Percentiles rank a stretch among this genome's conserved stretches.
These are phyloP conservation scores for Cudoniella acicularis DNA, from an alignment of 495 filamentous ascomycete genomes.

Conservation along the genomic window DNA sequence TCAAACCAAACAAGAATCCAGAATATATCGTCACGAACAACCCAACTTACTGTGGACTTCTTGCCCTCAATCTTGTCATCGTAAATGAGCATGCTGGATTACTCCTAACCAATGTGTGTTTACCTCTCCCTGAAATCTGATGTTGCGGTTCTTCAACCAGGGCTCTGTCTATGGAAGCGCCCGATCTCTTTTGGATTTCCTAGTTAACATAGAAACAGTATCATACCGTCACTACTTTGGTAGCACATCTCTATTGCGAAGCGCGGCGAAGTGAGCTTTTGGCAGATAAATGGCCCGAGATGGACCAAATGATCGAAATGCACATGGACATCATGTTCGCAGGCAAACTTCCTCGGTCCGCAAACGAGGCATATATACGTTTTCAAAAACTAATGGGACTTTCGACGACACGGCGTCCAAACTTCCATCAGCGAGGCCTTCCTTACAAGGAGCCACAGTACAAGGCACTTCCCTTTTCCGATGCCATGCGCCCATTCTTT, in stretches of 20 bases:
- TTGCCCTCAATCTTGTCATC: not conserved
- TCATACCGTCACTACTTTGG: not conserved
- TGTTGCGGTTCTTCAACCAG: too few species aligned
- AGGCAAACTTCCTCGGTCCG: not conserved
- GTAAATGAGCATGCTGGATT: not conserved
- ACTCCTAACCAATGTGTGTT: not conserved
- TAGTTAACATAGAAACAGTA: too few species aligned
- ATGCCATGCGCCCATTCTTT: not conserved
- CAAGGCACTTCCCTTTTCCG: not conserved
- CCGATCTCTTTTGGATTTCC: too few species aligned
- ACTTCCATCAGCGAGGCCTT: not conserved
- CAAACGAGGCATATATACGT: not conserved
- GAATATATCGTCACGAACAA: not conserved
- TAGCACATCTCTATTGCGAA: not conserved
- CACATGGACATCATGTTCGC: not conserved
- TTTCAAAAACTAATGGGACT: not conserved
- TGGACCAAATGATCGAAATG: not conserved
- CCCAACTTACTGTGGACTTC: not conserved
- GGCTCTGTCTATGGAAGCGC: too few species aligned
- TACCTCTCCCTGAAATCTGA: too few species aligned
- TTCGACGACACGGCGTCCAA: not conserved
- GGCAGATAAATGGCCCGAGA: not conserved
- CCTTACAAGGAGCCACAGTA: not conserved
- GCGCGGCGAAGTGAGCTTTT: not conserved
- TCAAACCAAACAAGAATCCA: not conserved